Conservation (phyloP, 2,329 filamentous ascomycete genomes). For the Mariannaea elegans region DNA sequence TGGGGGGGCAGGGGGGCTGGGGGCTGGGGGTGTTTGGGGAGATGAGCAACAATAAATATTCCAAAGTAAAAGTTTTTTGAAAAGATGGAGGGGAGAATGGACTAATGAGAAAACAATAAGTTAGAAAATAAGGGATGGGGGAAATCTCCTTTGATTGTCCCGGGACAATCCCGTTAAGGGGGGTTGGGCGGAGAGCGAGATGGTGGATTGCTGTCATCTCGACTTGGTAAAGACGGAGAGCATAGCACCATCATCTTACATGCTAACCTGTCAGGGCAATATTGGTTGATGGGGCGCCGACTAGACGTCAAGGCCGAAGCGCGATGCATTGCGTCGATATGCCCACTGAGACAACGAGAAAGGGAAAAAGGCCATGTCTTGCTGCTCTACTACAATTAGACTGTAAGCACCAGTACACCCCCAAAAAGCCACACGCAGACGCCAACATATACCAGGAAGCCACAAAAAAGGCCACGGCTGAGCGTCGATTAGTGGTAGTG, state of each 20-base stretch:
- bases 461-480: neutral
- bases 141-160: constrained; percentile 9
- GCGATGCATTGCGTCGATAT: constrained; percentile 16
- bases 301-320: neutral
- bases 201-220: constrained; percentile 18
- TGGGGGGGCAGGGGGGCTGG: too few relatives aligned
- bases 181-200: constrained; percentile 1
- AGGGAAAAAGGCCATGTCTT: constrained; percentile 1
- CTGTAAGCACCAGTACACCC: too few relatives aligned
- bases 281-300: constrained; percentile 1
- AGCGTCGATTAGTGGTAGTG: neutral
- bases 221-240: constrained; percentile 6
- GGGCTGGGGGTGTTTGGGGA: too few relatives aligned
- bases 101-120: neutral
- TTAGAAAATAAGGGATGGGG: neutral
- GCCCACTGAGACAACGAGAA: neutral
- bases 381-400: too few relatives aligned
- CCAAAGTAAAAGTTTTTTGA: neutral
- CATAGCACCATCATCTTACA: constrained; percentile 4
- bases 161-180: neutral
- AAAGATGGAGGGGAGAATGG: neutral
- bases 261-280: constrained; percentile 11
- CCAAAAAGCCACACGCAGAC: neutral
- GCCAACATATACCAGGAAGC: too few relatives aligned
- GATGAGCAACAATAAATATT: constrained; percentile 10